phyloP scores from a whole-genome alignment of 352 stramenopile species.

The Phytophthora melonis region DNA sequence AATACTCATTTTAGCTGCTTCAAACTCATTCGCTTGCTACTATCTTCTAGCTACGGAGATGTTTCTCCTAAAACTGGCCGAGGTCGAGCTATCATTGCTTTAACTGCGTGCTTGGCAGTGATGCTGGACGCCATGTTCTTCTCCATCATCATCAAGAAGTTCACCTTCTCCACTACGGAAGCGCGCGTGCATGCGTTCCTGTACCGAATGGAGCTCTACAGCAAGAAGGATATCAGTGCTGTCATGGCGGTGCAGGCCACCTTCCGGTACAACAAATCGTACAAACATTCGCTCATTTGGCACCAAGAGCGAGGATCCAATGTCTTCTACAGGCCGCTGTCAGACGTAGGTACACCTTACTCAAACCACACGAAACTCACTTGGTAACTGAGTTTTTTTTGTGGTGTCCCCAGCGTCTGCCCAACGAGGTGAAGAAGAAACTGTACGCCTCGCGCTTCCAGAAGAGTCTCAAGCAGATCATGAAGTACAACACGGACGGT shows the following conservation, averaged over 20 bases:
- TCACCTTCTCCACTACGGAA: constrained; percentile 71
- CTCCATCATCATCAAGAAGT: constrained; percentile 72
- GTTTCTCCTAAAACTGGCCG: constrained; percentile 38
- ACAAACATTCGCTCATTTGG: constrained; percentile 71
- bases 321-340: constrained; percentile 65
- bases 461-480: constrained; percentile 73
- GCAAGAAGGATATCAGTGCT: constrained; percentile 68
- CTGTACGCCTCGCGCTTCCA: constrained; percentile 74
- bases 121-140: constrained; percentile 59
- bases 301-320: constrained; percentile 61
- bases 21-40: neutral
- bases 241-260: constrained; percentile 76
- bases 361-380: neutral
- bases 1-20: no score
- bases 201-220: constrained; percentile 66
- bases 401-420: constrained; percentile 51
- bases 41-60: constrained; percentile 53
- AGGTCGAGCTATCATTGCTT: constrained; percentile 40
- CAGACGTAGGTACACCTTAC: constrained; percentile 45
- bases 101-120: constrained; percentile 44
- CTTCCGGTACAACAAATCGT: constrained; percentile 76
- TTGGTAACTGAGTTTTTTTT: constrained; percentile 1
- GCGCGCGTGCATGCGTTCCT: constrained; percentile 71
- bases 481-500: constrained; percentile 81
- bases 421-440: constrained; percentile 84